Percentiles rank a stretch among this genome's conserved stretches.
These are phyloP conservation scores for Naumovozyma castellii DNA, from an alignment of 805 yeast genomes.

Conservation along the genomic window DNA sequence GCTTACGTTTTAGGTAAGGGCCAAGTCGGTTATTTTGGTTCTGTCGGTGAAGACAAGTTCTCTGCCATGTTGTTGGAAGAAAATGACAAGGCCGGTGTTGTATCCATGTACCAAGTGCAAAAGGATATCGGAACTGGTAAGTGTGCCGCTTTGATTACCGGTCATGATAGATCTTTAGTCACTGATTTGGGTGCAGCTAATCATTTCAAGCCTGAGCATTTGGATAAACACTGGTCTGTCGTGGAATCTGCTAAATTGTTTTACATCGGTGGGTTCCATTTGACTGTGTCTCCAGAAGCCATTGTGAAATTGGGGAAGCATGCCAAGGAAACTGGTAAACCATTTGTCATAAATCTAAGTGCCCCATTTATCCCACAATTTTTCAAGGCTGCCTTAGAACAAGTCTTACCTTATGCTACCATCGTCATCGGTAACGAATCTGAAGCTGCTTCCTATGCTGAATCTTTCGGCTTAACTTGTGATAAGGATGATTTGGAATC, in stretches of 20 bases:
- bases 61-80: conserved; percentile 74
- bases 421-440: conserved; percentile 90
- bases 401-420: conserved; percentile 78
- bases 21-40: conserved; percentile 88
- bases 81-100: conserved; percentile 80
- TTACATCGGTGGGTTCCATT: conserved; percentile 98
- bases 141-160: conserved; percentile 92
- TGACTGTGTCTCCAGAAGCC: conserved; percentile 95
- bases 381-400: conserved; percentile 84
- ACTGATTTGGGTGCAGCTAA: conserved; percentile 98
- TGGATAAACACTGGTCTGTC: conserved; percentile 75
- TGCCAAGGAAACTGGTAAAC: conserved; percentile 74
- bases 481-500: conserved; percentile 49
- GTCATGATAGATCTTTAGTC: conserved; percentile 81
- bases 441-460: conserved; percentile 92
- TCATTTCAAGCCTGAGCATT: conserved; percentile 84
- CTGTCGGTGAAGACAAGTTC: conserved; percentile 89
- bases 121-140: conserved; percentile 80
- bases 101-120: conserved; percentile 76
- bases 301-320: conserved; percentile 83
- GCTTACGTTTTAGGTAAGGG: conserved; percentile 76
- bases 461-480: conserved; percentile 57
- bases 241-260: conserved; percentile 73
- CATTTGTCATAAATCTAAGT: conserved; percentile 74
- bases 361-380: conserved; percentile 96